Conservation (phyloP, 2,329 filamentous ascomycete genomes). For the Paecilomyces formosus region DNA sequence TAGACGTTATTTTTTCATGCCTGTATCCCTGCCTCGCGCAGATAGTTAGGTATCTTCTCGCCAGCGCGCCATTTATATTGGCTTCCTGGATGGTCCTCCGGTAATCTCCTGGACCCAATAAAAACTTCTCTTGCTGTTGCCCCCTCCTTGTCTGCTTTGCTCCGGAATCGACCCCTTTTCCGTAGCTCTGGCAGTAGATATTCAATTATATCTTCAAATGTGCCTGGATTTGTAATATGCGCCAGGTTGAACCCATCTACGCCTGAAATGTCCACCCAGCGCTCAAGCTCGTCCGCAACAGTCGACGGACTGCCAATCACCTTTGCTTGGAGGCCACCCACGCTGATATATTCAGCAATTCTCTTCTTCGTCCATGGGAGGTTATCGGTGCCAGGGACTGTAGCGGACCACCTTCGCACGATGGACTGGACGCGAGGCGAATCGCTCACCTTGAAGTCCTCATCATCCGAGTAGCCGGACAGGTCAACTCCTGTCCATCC, state of each 20-base stretch:
- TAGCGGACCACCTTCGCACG: conserved; percentile 37
- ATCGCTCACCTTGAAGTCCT: conserved; percentile 38
- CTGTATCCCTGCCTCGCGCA: not conserved
- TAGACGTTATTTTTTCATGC: too few relatives aligned
- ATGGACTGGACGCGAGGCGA: conserved; percentile 36
- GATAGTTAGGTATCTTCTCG: not conserved
- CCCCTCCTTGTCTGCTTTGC: not conserved
- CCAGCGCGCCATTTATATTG: not conserved
- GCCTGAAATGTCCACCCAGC: conserved; percentile 25
- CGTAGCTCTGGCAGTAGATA: conserved; percentile 27
- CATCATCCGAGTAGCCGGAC: conserved; percentile 34
- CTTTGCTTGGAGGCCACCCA: conserved; percentile 28
- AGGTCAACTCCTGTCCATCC: conserved; percentile 43
- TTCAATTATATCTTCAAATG: conserved; percentile 28
- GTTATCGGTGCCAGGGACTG: conserved; percentile 32
- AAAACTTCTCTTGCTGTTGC: not conserved
- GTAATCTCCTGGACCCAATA: not conserved
- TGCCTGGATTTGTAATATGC: conserved; percentile 25
- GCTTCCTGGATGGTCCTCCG: not conserved
- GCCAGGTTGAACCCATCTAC: conserved; percentile 30
- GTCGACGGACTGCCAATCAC: conserved; percentile 28
- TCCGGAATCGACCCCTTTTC: conserved; percentile 30
- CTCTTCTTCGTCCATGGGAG: conserved; percentile 31
- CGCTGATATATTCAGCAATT: conserved; percentile 25
- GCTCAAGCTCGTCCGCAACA: conserved; percentile 30